These are phyloP conservation scores for Myrmaecium sp. DNA, from an alignment of 2,329 filamentous ascomycete species.

Conservation along the genomic window DNA sequence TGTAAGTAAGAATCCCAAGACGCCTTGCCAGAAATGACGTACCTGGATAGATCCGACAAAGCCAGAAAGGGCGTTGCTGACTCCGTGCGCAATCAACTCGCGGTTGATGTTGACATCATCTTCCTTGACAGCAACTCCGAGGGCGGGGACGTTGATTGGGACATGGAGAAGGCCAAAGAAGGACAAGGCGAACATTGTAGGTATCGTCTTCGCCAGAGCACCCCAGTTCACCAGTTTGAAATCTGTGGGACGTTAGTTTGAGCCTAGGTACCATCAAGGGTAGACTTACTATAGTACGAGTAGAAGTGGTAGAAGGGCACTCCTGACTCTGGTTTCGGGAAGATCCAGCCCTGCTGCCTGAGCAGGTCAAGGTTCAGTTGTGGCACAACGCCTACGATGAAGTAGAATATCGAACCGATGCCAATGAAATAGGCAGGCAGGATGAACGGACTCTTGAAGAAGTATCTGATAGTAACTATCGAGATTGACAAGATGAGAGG, in stretches of 20 bases:
- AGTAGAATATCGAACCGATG: slow-evolving; percentile 63
- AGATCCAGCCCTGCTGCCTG: slow-evolving; percentile 72
- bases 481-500: slow-evolving; percentile 61
- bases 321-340: slow-evolving; percentile 63
- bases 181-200: slow-evolving; percentile 89
- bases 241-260: slow-evolving; percentile 32
- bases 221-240: slow-evolving; percentile 68
- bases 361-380: slow-evolving; percentile 49
- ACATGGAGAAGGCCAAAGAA: slow-evolving; percentile 97
- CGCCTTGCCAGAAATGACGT: slow-evolving; percentile 4
- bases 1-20: slow-evolving; percentile 8
- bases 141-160: slow-evolving; percentile 89
- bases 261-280: slow-evolving; percentile 3
- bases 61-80: slow-evolving; percentile 84
- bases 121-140: slow-evolving; percentile 79
- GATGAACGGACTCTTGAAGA: slow-evolving; percentile 66
- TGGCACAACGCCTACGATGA: slow-evolving; percentile 54
- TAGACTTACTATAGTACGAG: slow-evolving; percentile 65
- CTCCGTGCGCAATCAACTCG: slow-evolving; percentile 80
- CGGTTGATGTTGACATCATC: slow-evolving; percentile 84
- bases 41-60: slow-evolving; percentile 67
- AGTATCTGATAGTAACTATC: slow-evolving; percentile 60
- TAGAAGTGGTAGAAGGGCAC: slow-evolving; percentile 98
- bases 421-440: slow-evolving; percentile 72
- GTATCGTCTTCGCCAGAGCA: slow-evolving; percentile 68